Evolutionary conservation across 108 stramenopile species (phyloP).

Genomic region (Craspedostauros australis): DNA sequence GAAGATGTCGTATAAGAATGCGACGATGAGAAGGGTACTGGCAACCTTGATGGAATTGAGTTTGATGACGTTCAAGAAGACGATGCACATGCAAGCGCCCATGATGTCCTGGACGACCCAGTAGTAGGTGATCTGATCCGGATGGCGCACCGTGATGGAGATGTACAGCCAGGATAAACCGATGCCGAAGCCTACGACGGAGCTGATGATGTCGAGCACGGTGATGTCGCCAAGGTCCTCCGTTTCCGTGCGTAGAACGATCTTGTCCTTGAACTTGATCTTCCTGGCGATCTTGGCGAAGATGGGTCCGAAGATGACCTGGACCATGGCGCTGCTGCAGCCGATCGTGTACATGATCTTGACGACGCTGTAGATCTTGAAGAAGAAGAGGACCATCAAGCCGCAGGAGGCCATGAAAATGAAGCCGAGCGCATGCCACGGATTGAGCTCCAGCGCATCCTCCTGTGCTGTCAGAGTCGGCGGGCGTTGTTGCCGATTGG

Average conservation of each 20-base stretch:
- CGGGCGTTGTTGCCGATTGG: neutral
- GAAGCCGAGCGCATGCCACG: constrained; percentile 75
- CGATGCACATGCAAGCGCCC: constrained; percentile 82
- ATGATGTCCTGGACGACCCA: constrained; percentile 91
- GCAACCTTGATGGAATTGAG: constrained; percentile 82
- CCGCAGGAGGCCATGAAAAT: constrained; percentile 66
- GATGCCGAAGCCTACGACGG: constrained; percentile 25
- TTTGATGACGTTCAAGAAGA: constrained; percentile 70
- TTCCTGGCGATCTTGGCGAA: constrained; percentile 3
- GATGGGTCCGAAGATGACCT: constrained; percentile 47
- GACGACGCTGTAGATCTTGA: constrained; percentile 65
- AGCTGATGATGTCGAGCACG: constrained; percentile 32
- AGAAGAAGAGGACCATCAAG: constrained; percentile 68
- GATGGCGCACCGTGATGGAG: constrained; percentile 42
- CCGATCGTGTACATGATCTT: constrained; percentile 76
- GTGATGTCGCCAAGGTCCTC: constrained; percentile 42
- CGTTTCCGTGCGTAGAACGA: constrained; percentile 9
- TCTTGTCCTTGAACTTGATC: constrained; percentile 1
- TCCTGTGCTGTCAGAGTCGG: constrained; percentile 21
- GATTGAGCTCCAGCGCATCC: constrained; percentile 69
- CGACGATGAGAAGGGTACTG: constrained; percentile 50
- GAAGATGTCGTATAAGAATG: constrained; percentile 86
- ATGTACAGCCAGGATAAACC: constrained; percentile 43
- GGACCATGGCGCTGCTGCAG: constrained; percentile 47
- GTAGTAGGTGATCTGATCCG: constrained; percentile 43